Conservation (phyloP, 2,329 filamentous ascomycete genomes). For the Ophiostoma pallidulum region DNA sequence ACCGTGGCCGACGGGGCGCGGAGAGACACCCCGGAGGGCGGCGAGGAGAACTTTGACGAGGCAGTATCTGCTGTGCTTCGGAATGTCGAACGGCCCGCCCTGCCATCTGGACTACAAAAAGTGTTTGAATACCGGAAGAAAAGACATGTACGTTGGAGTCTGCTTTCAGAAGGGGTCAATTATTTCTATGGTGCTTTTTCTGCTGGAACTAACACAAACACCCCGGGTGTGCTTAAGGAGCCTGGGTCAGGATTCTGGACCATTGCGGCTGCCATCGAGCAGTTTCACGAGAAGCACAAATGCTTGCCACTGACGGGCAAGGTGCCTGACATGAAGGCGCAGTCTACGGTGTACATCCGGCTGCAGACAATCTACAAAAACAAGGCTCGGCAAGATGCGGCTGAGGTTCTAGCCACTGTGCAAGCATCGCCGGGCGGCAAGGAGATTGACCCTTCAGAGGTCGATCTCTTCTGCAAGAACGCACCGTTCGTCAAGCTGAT, state of each 20-base stretch:
- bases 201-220: no score
- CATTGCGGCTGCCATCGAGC: slow-evolving; percentile 68
- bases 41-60: slow-evolving; percentile 96
- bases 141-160: slow-evolving; percentile 11
- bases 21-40: slow-evolving; percentile 67
- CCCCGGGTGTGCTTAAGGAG: no score
- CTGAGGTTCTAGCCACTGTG: slow-evolving; percentile 61
- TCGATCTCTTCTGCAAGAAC: slow-evolving; percentile 92
- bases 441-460: slow-evolving; percentile 57
- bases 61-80: slow-evolving; percentile 81
- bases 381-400: slow-evolving; percentile 70
- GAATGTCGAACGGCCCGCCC: slow-evolving; percentile 59
- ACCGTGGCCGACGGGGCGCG: slow-evolving; percentile 59
- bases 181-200: background rate
- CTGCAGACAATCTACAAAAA: slow-evolving; percentile 89
- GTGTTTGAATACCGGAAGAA: slow-evolving; percentile 57
- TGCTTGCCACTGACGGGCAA: slow-evolving; percentile 76
- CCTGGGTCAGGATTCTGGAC: slow-evolving; percentile 68
- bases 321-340: slow-evolving; percentile 95
- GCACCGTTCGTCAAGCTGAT: slow-evolving; percentile 88
- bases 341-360: slow-evolving; percentile 79
- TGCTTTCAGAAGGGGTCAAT: no score
- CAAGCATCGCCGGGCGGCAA: slow-evolving; percentile 40
- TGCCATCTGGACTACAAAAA: slow-evolving; percentile 62
- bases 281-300: slow-evolving; percentile 64